These are phyloP conservation scores for Epichloe bromicola DNA, from an alignment of 2,329 filamentous ascomycete species.

Conservation along the genomic window DNA sequence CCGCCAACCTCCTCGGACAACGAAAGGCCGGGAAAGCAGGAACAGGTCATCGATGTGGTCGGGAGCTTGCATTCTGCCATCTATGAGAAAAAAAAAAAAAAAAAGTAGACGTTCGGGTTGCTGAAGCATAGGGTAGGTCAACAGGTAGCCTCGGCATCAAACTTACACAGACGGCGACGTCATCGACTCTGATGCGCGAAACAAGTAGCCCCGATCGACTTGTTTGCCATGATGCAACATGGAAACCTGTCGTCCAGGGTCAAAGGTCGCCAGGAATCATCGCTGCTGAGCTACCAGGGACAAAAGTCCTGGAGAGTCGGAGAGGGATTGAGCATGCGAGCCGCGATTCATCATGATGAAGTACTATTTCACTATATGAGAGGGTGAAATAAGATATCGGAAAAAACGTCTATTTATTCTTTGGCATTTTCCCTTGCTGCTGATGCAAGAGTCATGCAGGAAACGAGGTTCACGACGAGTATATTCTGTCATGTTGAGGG, in stretches of 20 bases:
- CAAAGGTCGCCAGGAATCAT: slow-evolving; percentile 30
- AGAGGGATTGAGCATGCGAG: slow-evolving; percentile 8
- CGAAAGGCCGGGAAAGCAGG: too few species aligned
- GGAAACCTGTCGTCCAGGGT: slow-evolving; percentile 24
- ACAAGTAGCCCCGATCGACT: slow-evolving; percentile 24
- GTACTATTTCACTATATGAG: background rate
- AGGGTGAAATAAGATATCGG: too few species aligned
- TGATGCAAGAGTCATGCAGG: too few species aligned
- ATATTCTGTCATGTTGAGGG: too few species aligned
- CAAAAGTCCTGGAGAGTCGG: slow-evolving; percentile 22
- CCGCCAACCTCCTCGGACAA: slow-evolving; percentile 29
- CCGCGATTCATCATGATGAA: background rate
- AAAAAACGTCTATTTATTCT: too few species aligned
- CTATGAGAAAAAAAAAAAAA: too few species aligned
- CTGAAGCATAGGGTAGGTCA: background rate
- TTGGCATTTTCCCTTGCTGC: too few species aligned
- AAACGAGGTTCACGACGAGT: too few species aligned
- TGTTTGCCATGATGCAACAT: slow-evolving; percentile 23
- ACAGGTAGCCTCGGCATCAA: slow-evolving; percentile 18
- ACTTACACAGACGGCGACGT: slow-evolving; percentile 23
- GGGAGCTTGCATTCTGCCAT: too few species aligned
- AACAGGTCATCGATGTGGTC: too few species aligned
- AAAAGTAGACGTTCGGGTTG: background rate
- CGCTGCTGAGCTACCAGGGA: slow-evolving; percentile 24
- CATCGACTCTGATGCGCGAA: slow-evolving; percentile 19